These are phyloP conservation scores for Forsythia viridissima DNA, from an alignment of 257 asterid species.

Conservation along the genomic window DNA sequence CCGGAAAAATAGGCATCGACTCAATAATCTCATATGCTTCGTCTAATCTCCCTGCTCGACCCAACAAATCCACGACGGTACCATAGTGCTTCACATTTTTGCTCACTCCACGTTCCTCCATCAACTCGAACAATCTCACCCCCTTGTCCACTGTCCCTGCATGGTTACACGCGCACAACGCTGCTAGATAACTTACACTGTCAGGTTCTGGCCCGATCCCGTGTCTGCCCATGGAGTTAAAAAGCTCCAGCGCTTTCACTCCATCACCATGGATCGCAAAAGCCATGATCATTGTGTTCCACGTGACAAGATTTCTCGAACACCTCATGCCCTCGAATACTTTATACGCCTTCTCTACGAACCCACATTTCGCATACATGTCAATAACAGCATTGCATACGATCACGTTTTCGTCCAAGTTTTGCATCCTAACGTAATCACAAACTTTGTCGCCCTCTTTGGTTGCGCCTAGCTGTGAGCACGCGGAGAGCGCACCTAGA, in stretches of 20 bases:
- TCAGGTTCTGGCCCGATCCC: slow-evolving; percentile 52
- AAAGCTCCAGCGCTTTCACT: slow-evolving; percentile 59
- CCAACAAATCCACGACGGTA: slow-evolving; percentile 79
- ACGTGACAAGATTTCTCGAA: slow-evolving; percentile 52
- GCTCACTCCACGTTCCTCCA: slow-evolving; percentile 53
- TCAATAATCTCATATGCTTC: slow-evolving; percentile 61
- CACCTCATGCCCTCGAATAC: slow-evolving; percentile 64
- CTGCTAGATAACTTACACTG: slow-evolving; percentile 66
- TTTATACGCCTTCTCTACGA: slow-evolving; percentile 57
- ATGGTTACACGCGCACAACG: slow-evolving; percentile 86
- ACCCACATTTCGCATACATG: slow-evolving; percentile 85
- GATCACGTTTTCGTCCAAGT: slow-evolving; percentile 57
- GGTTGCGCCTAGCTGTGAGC: slow-evolving; percentile 83
- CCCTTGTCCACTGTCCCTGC: slow-evolving; percentile 96
- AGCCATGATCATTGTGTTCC: slow-evolving; percentile 97
- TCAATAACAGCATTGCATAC: slow-evolving; percentile 87
- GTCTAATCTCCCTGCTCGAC: slow-evolving; percentile 74
- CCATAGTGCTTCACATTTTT: slow-evolving; percentile 86
- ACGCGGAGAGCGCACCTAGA: slow-evolving; percentile 81
- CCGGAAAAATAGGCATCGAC: slow-evolving; percentile 65
- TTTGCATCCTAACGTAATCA: slow-evolving; percentile 37
- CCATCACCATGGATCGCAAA: slow-evolving; percentile 87
- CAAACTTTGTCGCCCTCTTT: slow-evolving; percentile 57
- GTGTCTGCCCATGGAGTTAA: slow-evolving; percentile 34
- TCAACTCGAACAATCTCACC: slow-evolving; percentile 54